Percentiles rank a stretch among this genome's conserved stretches.
Evolutionary conservation across 257 asterid genomes (phyloP).

Genomic region (Pogostemon cablin): DNA sequence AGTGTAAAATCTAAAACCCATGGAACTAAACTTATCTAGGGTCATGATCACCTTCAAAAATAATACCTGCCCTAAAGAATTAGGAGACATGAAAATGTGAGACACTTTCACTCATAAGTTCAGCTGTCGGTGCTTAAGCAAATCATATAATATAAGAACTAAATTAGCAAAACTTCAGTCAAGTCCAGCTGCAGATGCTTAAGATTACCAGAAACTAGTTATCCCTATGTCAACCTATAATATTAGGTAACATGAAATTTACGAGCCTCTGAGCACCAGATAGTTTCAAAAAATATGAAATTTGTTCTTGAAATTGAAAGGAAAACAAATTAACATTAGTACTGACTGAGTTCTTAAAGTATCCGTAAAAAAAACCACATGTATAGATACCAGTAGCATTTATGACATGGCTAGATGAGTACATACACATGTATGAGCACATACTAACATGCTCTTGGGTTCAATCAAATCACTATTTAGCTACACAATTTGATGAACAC

Average conservation of each 20-base stretch:
- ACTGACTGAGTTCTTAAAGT: conserved; percentile 7
- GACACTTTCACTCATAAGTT: too few species aligned
- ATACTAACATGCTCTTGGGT: conserved; percentile 10
- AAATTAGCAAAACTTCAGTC: conserved; percentile 4
- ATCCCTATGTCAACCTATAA: not conserved
- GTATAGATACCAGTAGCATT: conserved; percentile 21
- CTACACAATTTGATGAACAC: conserved; percentile 17
- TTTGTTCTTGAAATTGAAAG: not conserved
- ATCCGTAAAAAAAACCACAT: not conserved
- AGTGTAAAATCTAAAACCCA: not conserved
- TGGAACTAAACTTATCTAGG: conserved; percentile 8
- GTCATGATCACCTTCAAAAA: not conserved
- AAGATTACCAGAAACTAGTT: not conserved
- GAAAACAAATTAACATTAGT: not conserved
- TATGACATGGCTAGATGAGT: not conserved
- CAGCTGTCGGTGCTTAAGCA: too few species aligned
- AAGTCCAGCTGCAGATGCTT: not conserved
- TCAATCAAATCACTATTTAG: conserved; percentile 21
- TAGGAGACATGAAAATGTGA: not conserved
- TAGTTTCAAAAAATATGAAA: too few species aligned
- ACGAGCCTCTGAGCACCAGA: not conserved
- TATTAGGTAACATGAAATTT: not conserved
- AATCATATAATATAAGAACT: not conserved
- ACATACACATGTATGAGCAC: conserved; percentile 4
- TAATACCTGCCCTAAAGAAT: not conserved